These are phyloP conservation scores for Circinella umbellata DNA, from an alignment of 371 early-diverging fungal genomes.

Conservation along the genomic window DNA sequence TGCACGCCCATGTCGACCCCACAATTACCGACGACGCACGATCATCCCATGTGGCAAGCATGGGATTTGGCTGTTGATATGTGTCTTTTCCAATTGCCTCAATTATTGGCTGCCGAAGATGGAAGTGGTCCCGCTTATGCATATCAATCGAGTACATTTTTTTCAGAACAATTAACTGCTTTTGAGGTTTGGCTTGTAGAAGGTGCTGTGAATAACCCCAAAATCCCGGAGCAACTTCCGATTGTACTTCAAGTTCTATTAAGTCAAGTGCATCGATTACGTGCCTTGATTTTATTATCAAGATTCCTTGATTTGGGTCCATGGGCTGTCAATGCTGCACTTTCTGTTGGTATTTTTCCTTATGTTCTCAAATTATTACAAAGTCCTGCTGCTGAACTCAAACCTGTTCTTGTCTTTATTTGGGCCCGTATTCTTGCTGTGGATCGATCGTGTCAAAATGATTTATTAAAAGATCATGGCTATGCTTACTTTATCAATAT, in stretches of 20 bases:
- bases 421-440: slow-evolving; percentile 97
- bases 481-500: slow-evolving; percentile 93
- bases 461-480: slow-evolving; percentile 91
- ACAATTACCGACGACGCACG: slow-evolving; percentile 84
- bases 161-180: slow-evolving; percentile 94
- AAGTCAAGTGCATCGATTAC: slow-evolving; percentile 91
- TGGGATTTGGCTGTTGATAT: slow-evolving; percentile 97
- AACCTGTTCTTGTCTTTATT: slow-evolving; percentile 93
- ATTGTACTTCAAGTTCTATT: slow-evolving; percentile 95
- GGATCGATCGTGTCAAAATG: slow-evolving; percentile 87
- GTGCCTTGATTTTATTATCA: slow-evolving; percentile 90
- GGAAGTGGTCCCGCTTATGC: slow-evolving; percentile 48
- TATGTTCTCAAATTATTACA: slow-evolving; percentile 96
- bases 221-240: slow-evolving; percentile 92
- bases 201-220: slow-evolving; percentile 63
- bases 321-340: slow-evolving; percentile 93
- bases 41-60: slow-evolving; percentile 96
- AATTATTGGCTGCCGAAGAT: slow-evolving; percentile 64
- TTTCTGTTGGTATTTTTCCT: slow-evolving; percentile 96
- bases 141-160: slow-evolving; percentile 88
- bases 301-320: slow-evolving; percentile 94
- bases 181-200: slow-evolving; percentile 96
- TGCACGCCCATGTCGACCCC: slow-evolving; percentile 92
- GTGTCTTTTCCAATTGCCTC: slow-evolving; percentile 91
- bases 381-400: slow-evolving; percentile 91